These are phyloP conservation scores for Inga laurina DNA, from an alignment of 306 rosid species.

Conservation along the genomic window DNA sequence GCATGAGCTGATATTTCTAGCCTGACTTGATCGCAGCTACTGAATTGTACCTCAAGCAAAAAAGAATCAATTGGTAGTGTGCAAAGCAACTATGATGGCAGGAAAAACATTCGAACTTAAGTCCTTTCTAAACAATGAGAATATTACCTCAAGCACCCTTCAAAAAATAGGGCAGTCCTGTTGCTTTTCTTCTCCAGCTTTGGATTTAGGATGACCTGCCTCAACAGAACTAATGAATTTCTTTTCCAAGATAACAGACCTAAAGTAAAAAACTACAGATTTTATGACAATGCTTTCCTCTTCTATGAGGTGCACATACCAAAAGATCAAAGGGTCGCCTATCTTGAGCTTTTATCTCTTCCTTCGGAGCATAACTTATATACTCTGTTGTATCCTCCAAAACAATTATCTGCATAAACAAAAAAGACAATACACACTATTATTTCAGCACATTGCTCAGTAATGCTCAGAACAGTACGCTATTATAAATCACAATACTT, in stretches of 20 bases:
- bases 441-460: background rate
- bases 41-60: conserved; percentile 1
- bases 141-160: conserved; percentile 89
- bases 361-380: conserved; percentile 75
- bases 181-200: conserved; percentile 75
- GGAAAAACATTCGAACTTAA: background rate
- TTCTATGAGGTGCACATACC: conserved; percentile 56
- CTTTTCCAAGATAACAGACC: conserved; percentile 30
- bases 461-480: conserved; percentile 6
- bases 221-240: conserved; percentile 56
- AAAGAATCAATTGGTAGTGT: background rate
- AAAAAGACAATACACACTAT: background rate
- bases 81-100: conserved; percentile 7
- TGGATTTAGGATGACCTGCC: conserved; percentile 82
- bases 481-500: background rate
- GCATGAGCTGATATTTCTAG: background rate
- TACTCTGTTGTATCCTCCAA: conserved; percentile 88
- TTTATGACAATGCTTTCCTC: conserved; percentile 10
- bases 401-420: conserved; percentile 74
- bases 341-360: conserved; percentile 76
- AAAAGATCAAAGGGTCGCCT: conserved; percentile 87
- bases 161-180: conserved; percentile 78
- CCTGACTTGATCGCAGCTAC: conserved; percentile 8
- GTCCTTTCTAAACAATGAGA: background rate
- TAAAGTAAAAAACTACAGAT: conserved; percentile 16